These are phyloP conservation scores for Clarireedia sp. DNA, from an alignment of 2,329 filamentous ascomycete genomes.

Conservation along the genomic window DNA sequence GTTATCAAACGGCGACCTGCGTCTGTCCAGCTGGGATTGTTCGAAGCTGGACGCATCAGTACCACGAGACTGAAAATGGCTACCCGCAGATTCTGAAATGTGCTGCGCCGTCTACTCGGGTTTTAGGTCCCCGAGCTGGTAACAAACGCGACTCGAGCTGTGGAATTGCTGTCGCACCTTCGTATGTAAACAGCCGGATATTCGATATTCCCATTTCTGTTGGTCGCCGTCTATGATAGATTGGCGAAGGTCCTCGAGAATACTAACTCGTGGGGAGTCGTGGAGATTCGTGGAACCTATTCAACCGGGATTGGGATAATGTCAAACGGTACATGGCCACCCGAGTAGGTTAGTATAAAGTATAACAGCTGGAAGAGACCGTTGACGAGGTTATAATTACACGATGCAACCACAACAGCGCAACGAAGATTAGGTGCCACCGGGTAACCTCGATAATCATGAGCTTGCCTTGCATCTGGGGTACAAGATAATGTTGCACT, in stretches of 20 bases:
- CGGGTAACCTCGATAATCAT: neutral
- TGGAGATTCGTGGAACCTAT: neutral
- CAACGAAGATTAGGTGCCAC: slow-evolving; percentile 8
- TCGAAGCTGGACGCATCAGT: slow-evolving; percentile 5
- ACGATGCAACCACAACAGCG: slow-evolving; percentile 3
- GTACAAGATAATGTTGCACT: slow-evolving; percentile 8
- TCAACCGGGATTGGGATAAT: slow-evolving; percentile 5
- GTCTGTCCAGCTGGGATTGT: neutral
- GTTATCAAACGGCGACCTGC: slow-evolving; percentile 10
- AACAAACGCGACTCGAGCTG: slow-evolving; percentile 8
- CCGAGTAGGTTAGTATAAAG: neutral
- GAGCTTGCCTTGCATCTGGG: neutral
- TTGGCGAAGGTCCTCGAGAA: slow-evolving; percentile 10
- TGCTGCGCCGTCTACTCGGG: slow-evolving; percentile 12
- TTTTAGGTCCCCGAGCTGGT: slow-evolving; percentile 11
- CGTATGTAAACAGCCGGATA: slow-evolving; percentile 8
- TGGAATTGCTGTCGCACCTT: slow-evolving; percentile 4
- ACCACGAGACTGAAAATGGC: slow-evolving; percentile 5
- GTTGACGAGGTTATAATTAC: slow-evolving; percentile 6
- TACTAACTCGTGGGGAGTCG: slow-evolving; percentile 7
- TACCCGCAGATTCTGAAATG: slow-evolving; percentile 7
- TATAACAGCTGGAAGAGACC: neutral
- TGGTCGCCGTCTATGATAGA: slow-evolving; percentile 9
- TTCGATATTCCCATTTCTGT: slow-evolving; percentile 8
- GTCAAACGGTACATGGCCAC: slow-evolving; percentile 3